A percentile compares a stretch with the other conserved stretches of the same genome.
Evolutionary conservation across 352 stramenopile genomes (phyloP).

Genomic region (Globisporangium alternatum): DNA sequence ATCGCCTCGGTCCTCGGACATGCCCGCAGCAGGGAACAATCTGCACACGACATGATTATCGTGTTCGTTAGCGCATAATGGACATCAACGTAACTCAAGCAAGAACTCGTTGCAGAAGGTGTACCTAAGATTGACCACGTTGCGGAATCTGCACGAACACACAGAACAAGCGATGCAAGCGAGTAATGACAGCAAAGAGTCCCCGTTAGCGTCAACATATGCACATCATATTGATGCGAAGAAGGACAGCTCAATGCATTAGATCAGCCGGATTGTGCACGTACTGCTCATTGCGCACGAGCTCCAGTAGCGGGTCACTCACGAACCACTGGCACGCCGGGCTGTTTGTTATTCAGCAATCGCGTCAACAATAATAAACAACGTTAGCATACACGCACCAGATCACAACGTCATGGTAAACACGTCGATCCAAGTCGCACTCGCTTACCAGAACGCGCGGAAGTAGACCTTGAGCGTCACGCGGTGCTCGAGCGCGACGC

Average conservation of each 20-base stretch:
- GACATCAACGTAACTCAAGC: background rate
- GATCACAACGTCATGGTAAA: background rate
- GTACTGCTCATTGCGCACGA: conserved; percentile 64
- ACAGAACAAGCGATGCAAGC: background rate
- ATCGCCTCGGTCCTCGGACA: conserved; percentile 55
- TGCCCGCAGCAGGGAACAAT: conserved; percentile 67
- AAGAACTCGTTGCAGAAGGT: conserved; percentile 12
- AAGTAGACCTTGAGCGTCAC: conserved; percentile 70
- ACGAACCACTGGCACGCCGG: conserved; percentile 84
- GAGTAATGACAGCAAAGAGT: background rate
- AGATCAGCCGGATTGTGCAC: conserved; percentile 2
- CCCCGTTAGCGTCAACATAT: background rate
- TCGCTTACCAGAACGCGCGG: conserved; percentile 63
- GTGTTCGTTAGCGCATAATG: background rate
- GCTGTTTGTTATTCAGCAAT: conserved; percentile 21
- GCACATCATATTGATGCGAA: background rate
- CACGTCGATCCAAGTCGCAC: background rate
- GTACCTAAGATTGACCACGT: conserved; percentile 68
- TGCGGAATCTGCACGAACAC: conserved; percentile 50
- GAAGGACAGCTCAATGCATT: background rate
- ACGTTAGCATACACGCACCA: background rate
- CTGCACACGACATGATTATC: conserved; percentile 20
- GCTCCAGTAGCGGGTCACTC: conserved; percentile 61
- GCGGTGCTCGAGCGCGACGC: conserved; percentile 34
- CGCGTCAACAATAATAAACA: background rate